Evolutionary conservation across 2,329 filamentous ascomycete species (phyloP), one percentile per base, ranked within the genome.

Genomic region (Cytospora chrysosperma): DNA sequence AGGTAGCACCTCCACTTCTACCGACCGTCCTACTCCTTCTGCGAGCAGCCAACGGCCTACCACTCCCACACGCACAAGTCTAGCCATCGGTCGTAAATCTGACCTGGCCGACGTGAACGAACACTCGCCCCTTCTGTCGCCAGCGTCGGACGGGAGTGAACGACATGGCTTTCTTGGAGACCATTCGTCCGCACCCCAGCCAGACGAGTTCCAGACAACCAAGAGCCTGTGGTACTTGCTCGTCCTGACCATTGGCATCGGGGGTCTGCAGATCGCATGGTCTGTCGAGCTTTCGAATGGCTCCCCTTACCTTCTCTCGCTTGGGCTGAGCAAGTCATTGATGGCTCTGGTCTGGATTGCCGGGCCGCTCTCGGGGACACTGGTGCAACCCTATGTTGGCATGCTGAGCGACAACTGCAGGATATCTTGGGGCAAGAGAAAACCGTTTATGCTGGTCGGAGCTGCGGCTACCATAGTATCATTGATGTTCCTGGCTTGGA

Each of bases 201-300:
- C 78, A 53, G 78, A 82, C 66, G 75, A 77, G 19, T 80, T 76
- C 60, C 83, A 92, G 70, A 81, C 85, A 65, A 89, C 89, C 27
- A 96, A 93, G 81, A 93, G 90, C 75, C 80, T 88, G 53, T 92
- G 89, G 87, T 96, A 96, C 75, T 81, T 98, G 70, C 85, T 96
- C 69, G 79, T 97, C 67, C 79, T 98, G 75, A 97, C 94, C 8
- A 81, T 97, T 66, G 88, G 91, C 72, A 91, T 97, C 69, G 92
- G 92, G 65, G 94, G 92, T 27, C 80, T 98, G 67, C 94, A 98
- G 77, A 90, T 98, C 69, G 93, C 94, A 30, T 98, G 94, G 94
- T 93, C 93, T 1, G 93, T 97, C 50, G 94, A 98, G 76, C 82
- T 97, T 50, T 96, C 93, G 60, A 94, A 96, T 79, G 93, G 93